These are phyloP conservation scores for Leccinum boreale DNA, from an alignment of 768 basidiomycete species.

Conservation along the genomic window DNA sequence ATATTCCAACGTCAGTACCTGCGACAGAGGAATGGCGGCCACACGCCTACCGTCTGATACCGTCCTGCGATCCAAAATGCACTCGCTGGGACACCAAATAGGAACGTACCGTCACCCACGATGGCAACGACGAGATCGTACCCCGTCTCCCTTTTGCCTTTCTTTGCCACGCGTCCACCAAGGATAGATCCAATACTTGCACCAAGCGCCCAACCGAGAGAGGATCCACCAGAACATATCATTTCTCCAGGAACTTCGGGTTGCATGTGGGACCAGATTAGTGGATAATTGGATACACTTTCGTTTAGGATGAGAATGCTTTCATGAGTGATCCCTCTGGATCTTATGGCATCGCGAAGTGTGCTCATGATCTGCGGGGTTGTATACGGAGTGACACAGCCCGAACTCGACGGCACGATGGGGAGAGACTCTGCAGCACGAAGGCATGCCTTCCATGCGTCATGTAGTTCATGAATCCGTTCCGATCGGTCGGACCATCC, in stretches of 20 bases:
- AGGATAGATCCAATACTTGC: conserved; percentile 59
- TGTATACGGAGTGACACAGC: conserved; percentile 23
- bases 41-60: conserved; percentile 54
- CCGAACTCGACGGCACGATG: conserved; percentile 15
- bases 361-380: conserved; percentile 48
- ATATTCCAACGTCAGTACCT: neutral
- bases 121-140: conserved; percentile 57
- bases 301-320: conserved; percentile 58
- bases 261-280: conserved; percentile 57
- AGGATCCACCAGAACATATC: conserved; percentile 58
- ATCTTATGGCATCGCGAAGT: conserved; percentile 42
- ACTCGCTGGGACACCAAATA: conserved; percentile 64
- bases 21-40: too few relatives aligned
- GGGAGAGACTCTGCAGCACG: conserved; percentile 33
- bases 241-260: conserved; percentile 49
- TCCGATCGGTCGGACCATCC: conserved; percentile 14
- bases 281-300: conserved; percentile 52
- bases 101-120: conserved; percentile 67
- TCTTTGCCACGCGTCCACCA: conserved; percentile 34
- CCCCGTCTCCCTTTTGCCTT: conserved; percentile 19
- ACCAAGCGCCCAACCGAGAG: conserved; percentile 67
- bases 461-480: conserved; percentile 19
- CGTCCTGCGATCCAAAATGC: conserved; percentile 72
- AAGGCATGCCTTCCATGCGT: conserved; percentile 25
- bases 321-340: conserved; percentile 34